phyloP scores from a whole-genome alignment of 2,329 filamentous ascomycete genomes.

The Aureobasidium mangrovei region DNA sequence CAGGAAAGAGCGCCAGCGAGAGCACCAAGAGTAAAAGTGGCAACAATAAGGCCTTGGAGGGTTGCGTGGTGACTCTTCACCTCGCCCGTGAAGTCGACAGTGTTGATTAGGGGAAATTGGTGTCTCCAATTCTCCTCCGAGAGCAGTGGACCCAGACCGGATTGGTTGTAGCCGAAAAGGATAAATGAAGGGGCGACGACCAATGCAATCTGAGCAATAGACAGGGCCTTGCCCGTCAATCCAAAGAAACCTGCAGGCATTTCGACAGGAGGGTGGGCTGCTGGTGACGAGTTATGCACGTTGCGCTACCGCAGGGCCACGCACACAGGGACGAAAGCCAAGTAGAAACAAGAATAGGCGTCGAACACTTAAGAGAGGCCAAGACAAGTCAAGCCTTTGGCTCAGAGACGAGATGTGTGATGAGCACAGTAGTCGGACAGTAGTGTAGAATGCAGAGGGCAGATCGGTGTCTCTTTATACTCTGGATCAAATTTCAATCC shows the following conservation, averaged over 20 bases:
- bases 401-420: neutral
- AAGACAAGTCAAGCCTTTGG: slow-evolving; percentile 5
- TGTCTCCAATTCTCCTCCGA: slow-evolving; percentile 32
- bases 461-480: slow-evolving; percentile 13
- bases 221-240: slow-evolving; percentile 19
- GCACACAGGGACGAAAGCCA: neutral
- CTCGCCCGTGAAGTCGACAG: slow-evolving; percentile 30
- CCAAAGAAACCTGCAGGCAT: slow-evolving; percentile 14
- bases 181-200: slow-evolving; percentile 37
- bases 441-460: slow-evolving; percentile 4
- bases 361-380: neutral
- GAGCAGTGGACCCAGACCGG: slow-evolving; percentile 41
- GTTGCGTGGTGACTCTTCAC: slow-evolving; percentile 37
- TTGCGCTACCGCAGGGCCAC: neutral
- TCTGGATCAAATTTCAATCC: slow-evolving; percentile 1
- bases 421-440: slow-evolving; percentile 4
- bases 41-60: slow-evolving; percentile 37
- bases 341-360: slow-evolving; percentile 8
- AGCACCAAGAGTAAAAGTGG: slow-evolving; percentile 39
- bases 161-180: slow-evolving; percentile 46
- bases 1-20: slow-evolving; percentile 40
- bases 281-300: slow-evolving; percentile 2
- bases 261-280: neutral
- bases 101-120: slow-evolving; percentile 44
- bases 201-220: slow-evolving; percentile 26